Evolutionary conservation across 176 grass and related monocot species (phyloP).

Genomic region (Guadua angustifolia): DNA sequence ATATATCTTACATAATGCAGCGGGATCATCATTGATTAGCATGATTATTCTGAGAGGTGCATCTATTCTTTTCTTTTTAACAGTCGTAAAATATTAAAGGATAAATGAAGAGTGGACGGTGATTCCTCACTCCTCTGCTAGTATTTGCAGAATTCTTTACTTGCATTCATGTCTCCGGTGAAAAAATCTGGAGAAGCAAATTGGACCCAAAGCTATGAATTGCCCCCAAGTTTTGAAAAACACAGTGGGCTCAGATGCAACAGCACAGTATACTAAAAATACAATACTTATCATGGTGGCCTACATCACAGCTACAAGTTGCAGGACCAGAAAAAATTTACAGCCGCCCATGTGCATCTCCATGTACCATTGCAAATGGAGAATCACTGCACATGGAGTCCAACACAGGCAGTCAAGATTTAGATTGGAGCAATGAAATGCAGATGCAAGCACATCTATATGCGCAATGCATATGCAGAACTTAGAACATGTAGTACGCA

Average conservation of each 20-base stretch:
- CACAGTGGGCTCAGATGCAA: constrained; percentile 47
- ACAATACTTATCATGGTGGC: constrained; percentile 25
- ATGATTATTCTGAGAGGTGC: neutral
- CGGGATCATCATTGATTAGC: neutral
- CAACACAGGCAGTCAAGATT: constrained; percentile 50
- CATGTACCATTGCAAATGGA: constrained; percentile 54
- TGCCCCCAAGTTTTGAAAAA: constrained; percentile 31
- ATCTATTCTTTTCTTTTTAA: no score
- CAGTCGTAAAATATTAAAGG: no score
- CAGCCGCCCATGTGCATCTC: constrained; percentile 53
- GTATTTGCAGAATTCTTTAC: constrained; percentile 31
- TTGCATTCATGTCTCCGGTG: constrained; percentile 35
- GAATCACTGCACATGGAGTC: constrained; percentile 76
- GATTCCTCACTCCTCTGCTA: neutral
- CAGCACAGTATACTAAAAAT: constrained; percentile 31
- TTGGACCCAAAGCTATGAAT: constrained; percentile 39
- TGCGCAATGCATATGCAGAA: constrained; percentile 19
- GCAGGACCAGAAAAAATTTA: constrained; percentile 47
- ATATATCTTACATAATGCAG: constrained; percentile 38
- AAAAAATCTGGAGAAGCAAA: constrained; percentile 47
- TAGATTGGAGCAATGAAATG: constrained; percentile 44
- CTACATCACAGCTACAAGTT: constrained; percentile 51
- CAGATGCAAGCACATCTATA: constrained; percentile 14
- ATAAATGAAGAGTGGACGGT: no score
- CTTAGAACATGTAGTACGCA: constrained; percentile 14